Evolutionary conservation across 306 rosid species (phyloP), one percentile per base, ranked within the genome.

Genomic region (Cajanus cajan): DNA sequence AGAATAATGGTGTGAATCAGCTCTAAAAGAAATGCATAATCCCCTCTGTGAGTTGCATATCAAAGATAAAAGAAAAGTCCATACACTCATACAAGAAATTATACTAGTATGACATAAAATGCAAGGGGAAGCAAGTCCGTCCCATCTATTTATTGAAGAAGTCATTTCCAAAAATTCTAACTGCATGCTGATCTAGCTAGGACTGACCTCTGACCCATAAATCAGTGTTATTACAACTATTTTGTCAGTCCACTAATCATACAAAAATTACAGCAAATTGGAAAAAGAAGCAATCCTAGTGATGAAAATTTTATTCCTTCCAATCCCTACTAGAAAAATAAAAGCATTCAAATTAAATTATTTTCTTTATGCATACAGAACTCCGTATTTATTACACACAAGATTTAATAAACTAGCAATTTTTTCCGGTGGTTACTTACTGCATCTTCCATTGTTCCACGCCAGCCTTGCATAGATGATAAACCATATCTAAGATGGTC

Each of bases 401-500:
- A 74, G n/a, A 44, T 33, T 33, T 62, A 71, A 24, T 69, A 73
- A 70, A 76, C 57, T 47, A 65, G 41, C 21, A 74, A 47, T 39
- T 33, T 40, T n/a, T 72, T 78, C 28, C 39, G 59, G 57, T 31
- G 54, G 50, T 39, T 72, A 91, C 96, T 89, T 71, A 94, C 98
- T 51, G 98, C 98, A 88, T 94, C 98, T 90, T 94, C 98, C 98
- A 94, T 94, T 81, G 97, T 62, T 68, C 93, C 88, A 24, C 98
- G 97, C 98, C 98, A 94, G 13, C 98, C 98, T 88, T 94, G 98
- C 98, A 94, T 94, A 50, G 97, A 94, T n/a, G 98, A 90, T 72
- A 92, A 73, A 55, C 98, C 98, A 86, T 86, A 92, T 85, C 91
- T 85, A 68, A 92, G 91, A 67, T 79, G 16, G 45, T 74, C 87